These are phyloP conservation scores for Fusarium ramigenum DNA, from an alignment of 2,329 filamentous ascomycete species.

Conservation along the genomic window DNA sequence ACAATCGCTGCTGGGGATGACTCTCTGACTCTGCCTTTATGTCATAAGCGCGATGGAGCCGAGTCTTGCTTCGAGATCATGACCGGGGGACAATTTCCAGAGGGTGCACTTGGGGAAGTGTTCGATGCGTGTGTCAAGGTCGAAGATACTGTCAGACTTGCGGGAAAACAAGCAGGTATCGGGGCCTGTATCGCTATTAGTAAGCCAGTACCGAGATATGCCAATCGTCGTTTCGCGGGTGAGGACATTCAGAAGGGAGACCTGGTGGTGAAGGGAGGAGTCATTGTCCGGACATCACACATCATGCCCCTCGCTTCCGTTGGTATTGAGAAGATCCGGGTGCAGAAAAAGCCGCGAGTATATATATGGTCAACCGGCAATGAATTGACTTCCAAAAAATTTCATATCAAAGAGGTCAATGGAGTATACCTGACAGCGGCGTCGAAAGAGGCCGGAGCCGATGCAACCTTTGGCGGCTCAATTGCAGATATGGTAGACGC, in stretches of 20 bases:
- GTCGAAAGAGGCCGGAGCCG: not conserved
- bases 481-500: not conserved
- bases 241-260: not conserved
- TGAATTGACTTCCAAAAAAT: not conserved
- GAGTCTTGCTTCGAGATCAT: not conserved
- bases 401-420: not conserved
- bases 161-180: accelerated
- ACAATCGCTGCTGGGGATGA: not conserved
- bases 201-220: not conserved
- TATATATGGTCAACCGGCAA: not conserved
- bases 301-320: not conserved
- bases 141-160: not conserved
- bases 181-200: accelerated
- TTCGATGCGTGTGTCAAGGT: not conserved
- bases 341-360: not conserved
- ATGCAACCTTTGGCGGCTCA: not conserved
- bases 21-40: accelerated
- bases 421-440: not conserved
- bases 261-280: not conserved
- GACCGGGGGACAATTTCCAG: not conserved
- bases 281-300: not conserved
- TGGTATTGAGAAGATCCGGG: accelerated
- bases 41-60: accelerated
- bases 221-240: not conserved
- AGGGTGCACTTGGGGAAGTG: not conserved